Evolutionary conservation across 2,329 filamentous ascomycete species (phyloP).

Genomic region (Neofusicoccum cordaticola): DNA sequence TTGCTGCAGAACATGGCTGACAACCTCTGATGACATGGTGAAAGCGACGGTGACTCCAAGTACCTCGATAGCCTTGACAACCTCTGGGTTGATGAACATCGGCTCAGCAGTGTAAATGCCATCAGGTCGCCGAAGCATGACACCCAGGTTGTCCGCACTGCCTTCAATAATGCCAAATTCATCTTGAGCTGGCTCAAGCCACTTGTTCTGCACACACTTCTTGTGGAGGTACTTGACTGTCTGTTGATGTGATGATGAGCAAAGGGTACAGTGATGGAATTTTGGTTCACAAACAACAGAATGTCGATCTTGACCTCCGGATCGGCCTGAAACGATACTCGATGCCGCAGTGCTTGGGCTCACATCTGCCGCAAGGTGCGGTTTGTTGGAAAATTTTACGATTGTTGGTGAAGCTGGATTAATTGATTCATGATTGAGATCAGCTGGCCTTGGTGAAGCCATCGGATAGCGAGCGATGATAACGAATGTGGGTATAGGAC

Average conservation of each 20-base stretch:
- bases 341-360: slow-evolving; percentile 22
- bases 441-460: background rate
- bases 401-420: background rate
- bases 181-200: slow-evolving; percentile 28
- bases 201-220: slow-evolving; percentile 27
- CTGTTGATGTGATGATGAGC: slow-evolving; percentile 18
- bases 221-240: slow-evolving; percentile 30
- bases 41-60: slow-evolving; percentile 44
- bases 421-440: background rate
- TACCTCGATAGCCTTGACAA: slow-evolving; percentile 39
- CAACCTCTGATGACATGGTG: slow-evolving; percentile 46
- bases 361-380: slow-evolving; percentile 13
- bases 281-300: slow-evolving; percentile 22
- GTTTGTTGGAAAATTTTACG: background rate
- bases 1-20: slow-evolving; percentile 39
- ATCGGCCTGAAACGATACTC: slow-evolving; percentile 23
- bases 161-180: slow-evolving; percentile 27
- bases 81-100: slow-evolving; percentile 31
- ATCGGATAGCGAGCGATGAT: background rate
- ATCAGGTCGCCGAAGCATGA: slow-evolving; percentile 2
- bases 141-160: slow-evolving; percentile 22
- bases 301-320: slow-evolving; percentile 25
- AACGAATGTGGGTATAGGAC: background rate
- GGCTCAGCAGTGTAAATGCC: slow-evolving; percentile 44
- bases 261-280: background rate